Evolutionary conservation across 2,329 filamentous ascomycete species (phyloP), one percentile per base, ranked within the genome.

Genomic region (Paraphoma chrysanthemicola): DNA sequence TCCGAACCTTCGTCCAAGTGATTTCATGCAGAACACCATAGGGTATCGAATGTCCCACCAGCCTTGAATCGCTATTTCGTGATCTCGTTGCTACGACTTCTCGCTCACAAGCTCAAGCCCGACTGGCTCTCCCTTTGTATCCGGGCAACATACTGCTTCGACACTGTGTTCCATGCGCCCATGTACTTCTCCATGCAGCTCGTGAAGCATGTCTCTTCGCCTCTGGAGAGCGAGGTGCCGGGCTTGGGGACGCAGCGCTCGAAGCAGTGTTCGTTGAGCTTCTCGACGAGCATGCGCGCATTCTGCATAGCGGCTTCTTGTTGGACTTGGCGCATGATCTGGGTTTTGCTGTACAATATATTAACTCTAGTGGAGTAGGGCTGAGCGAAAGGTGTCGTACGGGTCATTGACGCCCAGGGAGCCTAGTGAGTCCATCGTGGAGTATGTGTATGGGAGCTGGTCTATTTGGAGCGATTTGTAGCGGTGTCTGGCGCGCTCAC

Each of bases 241-340:
- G 82, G 82, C 64, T 82, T 82, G 45, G 82, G 81, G 30, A 85
- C 74, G 77, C 82, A 84, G 69, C 81, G 80, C 62, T 83, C 81
- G 77, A 84, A 85, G 75, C 82, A 84, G 75, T 84, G 81, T 65
- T 83, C 81, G 74, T 84, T 84, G 62, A 85, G 74, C 79, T 84
- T 84, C 66, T 83, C 81, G 58, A 84, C 81, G 10, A 85, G 75
- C 68, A 78, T 75, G 61, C 80, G 77, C 52, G 82, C 82, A 66
- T 84, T 84, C 56, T 77, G 73, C 63, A 84, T 77, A 48, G 82
- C 82, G 53, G 80, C 77, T 73, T 83, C 81, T 75, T 84, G 81
- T 61, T 81, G 80, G 59, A 84, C 75, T 72, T 83, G 81, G 65
- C 81, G 79, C 79, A 83, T 83, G 55, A 83, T 72, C 50, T 77